Evolutionary conservation across 2,329 filamentous ascomycete genomes (phyloP), one percentile per base, ranked within the genome.

Genomic region (Juglanconis sp.): DNA sequence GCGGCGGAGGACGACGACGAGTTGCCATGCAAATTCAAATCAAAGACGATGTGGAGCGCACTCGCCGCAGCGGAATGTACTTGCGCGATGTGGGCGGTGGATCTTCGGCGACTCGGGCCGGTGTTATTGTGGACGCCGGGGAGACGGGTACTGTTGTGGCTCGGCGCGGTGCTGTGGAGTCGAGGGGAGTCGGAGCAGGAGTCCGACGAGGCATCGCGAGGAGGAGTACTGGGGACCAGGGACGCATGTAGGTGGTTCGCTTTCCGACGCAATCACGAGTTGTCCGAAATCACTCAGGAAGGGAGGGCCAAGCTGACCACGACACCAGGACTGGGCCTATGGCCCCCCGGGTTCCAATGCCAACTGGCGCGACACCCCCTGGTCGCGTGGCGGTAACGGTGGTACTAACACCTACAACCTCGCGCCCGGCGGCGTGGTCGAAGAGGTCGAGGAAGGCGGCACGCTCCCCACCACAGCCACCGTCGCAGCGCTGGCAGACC

Each of bases 211-310:
- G 36, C 60, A 60, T 17, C 57, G 50, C 13, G 60, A 60, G 49
- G 56, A 59, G 46, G 53, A 62, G 36, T 56, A 60, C 35, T 60
- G 60, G 60, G 57, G 60, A 2, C 57, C 49, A 4, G 48, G 44
- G 34, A 48, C 53, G 32, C 53, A 48, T 3, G 53, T 56, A 48
- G 11, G 53, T 56, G 6, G 32, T 32, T 32, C n/a, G 1, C 4
- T 42, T 42, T 42, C 10, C 38, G 38, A 42, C 5, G 11, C 35
- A 44, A 9, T 11, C 17, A 9, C 40, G 24, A 31, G n/a, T 4
- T 6, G 13, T 3, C n/a, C 3, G 30, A 32, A 24, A 24, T 2
- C 24, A 24, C 24, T 24, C 2, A 24, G 24, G 24, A 24, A 24
- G 24, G 24, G 24, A 24, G 24, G 24, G 24, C 24, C 24, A 24